A percentile compares a stretch with the other conserved stretches of the same genome.
These are phyloP conservation scores for Brachypodium distachyon DNA, from an alignment of 202 grass and related monocot species.

Conservation along the genomic window DNA sequence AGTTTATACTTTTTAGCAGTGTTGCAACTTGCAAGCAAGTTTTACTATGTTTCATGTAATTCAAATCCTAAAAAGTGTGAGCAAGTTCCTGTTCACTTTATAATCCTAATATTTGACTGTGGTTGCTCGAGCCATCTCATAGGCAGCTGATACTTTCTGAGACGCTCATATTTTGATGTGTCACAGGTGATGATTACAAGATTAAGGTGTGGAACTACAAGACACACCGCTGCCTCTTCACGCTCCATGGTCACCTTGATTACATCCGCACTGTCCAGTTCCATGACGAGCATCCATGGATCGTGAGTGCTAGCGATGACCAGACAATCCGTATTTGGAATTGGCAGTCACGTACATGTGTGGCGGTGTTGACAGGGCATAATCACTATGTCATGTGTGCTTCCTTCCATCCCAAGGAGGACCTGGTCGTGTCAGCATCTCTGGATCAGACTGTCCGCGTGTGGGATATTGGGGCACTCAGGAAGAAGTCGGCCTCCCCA, in stretches of 20 bases:
- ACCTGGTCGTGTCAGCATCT: conserved; percentile 91
- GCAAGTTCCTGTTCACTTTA: too few species aligned
- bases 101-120: neutral
- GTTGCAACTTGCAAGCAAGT: too few species aligned
- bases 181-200: conserved; percentile 95
- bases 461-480: conserved; percentile 90
- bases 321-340: conserved; percentile 99
- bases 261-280: conserved; percentile 96
- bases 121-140: too few species aligned
- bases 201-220: conserved; percentile 99
- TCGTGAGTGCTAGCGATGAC: conserved; percentile 88
- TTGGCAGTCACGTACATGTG: conserved; percentile 96
- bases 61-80: too few species aligned
- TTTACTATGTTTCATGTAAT: too few species aligned
- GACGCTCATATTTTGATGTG: neutral
- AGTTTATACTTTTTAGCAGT: too few species aligned
- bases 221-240: conserved; percentile 93
- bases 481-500: conserved; percentile 89
- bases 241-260: conserved; percentile 89
- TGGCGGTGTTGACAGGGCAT: conserved; percentile 89
- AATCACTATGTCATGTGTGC: conserved; percentile 99
- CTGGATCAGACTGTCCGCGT: conserved; percentile 95
- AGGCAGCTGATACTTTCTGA: too few species aligned
- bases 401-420: conserved; percentile 95
- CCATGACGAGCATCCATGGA: conserved; percentile 94